Evolutionary conservation across 2,329 filamentous ascomycete species (phyloP), one percentile per base, ranked within the genome.

Genomic region (Nannizzia gypsea): DNA sequence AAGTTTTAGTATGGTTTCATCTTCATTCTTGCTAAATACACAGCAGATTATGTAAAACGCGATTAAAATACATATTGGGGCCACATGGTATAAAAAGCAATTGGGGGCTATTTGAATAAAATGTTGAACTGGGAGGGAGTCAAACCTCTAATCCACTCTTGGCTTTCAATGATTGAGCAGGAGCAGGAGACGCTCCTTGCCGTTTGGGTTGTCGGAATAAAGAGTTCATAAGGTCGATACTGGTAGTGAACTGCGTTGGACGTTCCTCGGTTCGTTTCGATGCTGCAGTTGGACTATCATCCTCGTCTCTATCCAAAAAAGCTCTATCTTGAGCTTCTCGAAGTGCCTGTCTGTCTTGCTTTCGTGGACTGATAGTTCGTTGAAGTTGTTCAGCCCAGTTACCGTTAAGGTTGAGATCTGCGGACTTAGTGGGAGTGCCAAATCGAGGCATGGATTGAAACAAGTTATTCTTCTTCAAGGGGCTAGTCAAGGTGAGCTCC

Each of bases 201-300:
- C 74, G 71, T 61, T 69, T 69, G 64, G 84, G 80, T 73, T 87
- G 83, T 71, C 88, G 87, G 74, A 95, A 96, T 60, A 96, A 78
- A 55, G 90, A 95, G 71, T 95, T 92, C 90, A 96, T 96, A 71
- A 96, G 78, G 77, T 96, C 93, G 75, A 97, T 95, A 69, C 88
- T 91, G 20, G 88, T 96, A 20, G 85, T 82, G 73, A 96, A 92
- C 0, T 87, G 86, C 64, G 83, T 83, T 20, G 60, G 57, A 22
- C 57, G 60, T 59, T 81, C 59, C 17, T 56, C 58, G 61, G 50
- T 65, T 65, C 56, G 36, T 22, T 61, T 64, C 9, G 57, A 54
- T 9, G 56, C 63, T 15, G 57, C 57, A 66, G 64, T 68, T 56
- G 69, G 66, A 22, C 70, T 71, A 55, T 70, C 74, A 8, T 73